phyloP scores from a whole-genome alignment of 2,329 filamentous ascomycete genomes.

The Fusarium domesticum region DNA sequence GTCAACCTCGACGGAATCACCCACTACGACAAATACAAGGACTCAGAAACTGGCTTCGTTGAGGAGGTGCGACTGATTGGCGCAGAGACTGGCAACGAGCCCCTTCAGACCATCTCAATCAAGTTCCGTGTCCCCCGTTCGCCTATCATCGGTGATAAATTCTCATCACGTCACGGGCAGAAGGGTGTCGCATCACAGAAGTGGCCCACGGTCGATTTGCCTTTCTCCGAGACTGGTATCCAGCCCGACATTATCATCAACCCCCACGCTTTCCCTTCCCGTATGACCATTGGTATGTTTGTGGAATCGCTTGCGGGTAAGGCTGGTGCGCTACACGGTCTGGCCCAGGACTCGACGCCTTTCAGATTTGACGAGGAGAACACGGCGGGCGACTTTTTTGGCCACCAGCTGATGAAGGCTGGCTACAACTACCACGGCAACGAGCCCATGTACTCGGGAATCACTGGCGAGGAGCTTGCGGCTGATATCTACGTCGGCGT shows the following conservation, averaged over 20 bases:
- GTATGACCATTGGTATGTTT: slow-evolving; percentile 99
- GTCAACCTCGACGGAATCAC: slow-evolving; percentile 84
- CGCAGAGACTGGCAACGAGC: slow-evolving; percentile 76
- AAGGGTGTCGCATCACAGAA: slow-evolving; percentile 97
- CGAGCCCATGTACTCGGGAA: slow-evolving; percentile 97
- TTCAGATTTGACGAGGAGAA: slow-evolving; percentile 93
- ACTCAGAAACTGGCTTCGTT: slow-evolving; percentile 80
- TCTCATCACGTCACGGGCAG: slow-evolving; percentile 96
- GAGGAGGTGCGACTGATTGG: slow-evolving; percentile 92
- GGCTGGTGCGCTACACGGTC: slow-evolving; percentile 85
- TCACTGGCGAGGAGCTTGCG: slow-evolving; percentile 89
- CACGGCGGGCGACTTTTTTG: slow-evolving; percentile 91
- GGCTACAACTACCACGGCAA: slow-evolving; percentile 99
- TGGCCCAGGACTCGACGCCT: slow-evolving; percentile 94
- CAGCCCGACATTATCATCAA: slow-evolving; percentile 99
- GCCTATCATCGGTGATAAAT: slow-evolving; percentile 96
- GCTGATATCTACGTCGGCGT: slow-evolving; percentile 96
- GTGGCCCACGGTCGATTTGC: slow-evolving; percentile 92
- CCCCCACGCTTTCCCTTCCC: slow-evolving; percentile 96
- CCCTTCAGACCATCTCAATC: slow-evolving; percentile 82
- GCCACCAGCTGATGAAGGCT: slow-evolving; percentile 89
- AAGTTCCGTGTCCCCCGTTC: slow-evolving; percentile 89
- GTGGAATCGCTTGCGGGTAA: slow-evolving; percentile 96
- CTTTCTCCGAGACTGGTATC: slow-evolving; percentile 93
- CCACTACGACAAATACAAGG: slow-evolving; percentile 92